Conservation (phyloP, 768 basidiomycete species). For the Chalciporus sphaerocephalus region DNA sequence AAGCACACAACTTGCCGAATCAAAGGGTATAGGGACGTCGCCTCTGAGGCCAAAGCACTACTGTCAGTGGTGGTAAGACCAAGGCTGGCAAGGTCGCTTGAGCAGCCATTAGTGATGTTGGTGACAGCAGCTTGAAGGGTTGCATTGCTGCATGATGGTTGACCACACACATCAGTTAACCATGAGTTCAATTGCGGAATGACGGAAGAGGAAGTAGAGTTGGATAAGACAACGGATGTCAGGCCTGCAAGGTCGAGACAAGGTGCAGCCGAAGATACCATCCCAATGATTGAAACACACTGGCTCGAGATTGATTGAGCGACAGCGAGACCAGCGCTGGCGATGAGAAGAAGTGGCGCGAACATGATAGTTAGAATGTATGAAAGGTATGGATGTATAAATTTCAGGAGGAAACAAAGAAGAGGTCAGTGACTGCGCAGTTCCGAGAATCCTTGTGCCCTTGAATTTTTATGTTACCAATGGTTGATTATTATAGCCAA, state of each 20-base stretch:
- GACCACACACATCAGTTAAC: slow-evolving; percentile 54
- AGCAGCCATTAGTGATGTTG: slow-evolving; percentile 52
- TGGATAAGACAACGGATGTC: slow-evolving; percentile 23
- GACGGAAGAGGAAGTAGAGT: slow-evolving; percentile 30
- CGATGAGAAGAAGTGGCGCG: slow-evolving; percentile 23
- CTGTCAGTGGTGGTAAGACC: slow-evolving; percentile 19
- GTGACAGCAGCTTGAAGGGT: slow-evolving; percentile 52
- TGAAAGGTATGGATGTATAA: not conserved
- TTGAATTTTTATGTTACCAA: too few relatives aligned
- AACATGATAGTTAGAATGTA: slow-evolving; percentile 19
- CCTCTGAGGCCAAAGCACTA: slow-evolving; percentile 30
- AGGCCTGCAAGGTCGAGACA: slow-evolving; percentile 40
- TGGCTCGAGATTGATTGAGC: slow-evolving; percentile 38
- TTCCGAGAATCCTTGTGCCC: too few relatives aligned
- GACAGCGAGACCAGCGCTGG: slow-evolving; percentile 33
- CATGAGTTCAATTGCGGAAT: slow-evolving; percentile 51
- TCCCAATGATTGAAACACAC: slow-evolving; percentile 47
- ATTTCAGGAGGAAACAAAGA: not conserved
- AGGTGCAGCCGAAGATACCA: slow-evolving; percentile 37
- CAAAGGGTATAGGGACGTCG: slow-evolving; percentile 55
- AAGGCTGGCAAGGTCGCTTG: slow-evolving; percentile 33
- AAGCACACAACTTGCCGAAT: slow-evolving; percentile 56
- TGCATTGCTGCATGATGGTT: slow-evolving; percentile 52
- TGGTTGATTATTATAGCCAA: too few relatives aligned
- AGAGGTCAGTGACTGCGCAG: slow-evolving; percentile 12